Conservation (phyloP, 768 basidiomycete species). For the Podaxis rugospora region DNA sequence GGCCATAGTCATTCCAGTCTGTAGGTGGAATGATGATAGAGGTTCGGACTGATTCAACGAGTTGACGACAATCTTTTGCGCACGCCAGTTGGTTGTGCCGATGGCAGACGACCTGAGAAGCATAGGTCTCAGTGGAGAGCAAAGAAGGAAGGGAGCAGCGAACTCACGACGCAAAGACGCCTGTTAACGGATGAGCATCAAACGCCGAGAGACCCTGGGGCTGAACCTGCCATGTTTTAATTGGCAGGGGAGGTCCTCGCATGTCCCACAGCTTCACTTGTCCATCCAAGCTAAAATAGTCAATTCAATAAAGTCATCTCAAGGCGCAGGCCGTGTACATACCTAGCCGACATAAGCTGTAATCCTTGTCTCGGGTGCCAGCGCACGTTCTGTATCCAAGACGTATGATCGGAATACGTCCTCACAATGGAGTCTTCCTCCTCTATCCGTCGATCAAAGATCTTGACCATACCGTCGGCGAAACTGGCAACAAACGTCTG, state of each 20-base stretch:
- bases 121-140: neutral
- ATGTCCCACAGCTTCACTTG: conserved; percentile 91
- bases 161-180: conserved; percentile 82
- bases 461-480: conserved; percentile 83
- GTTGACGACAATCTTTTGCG: conserved; percentile 52
- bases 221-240: conserved; percentile 61
- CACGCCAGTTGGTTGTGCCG: conserved; percentile 45
- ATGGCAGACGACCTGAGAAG: conserved; percentile 43
- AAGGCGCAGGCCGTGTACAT: neutral
- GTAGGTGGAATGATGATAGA: conserved; percentile 35
- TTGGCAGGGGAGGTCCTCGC: conserved; percentile 55
- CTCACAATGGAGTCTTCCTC: conserved; percentile 81
- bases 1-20: conserved; percentile 42
- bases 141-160: neutral
- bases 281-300: conserved; percentile 67
- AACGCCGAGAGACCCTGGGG: conserved; percentile 76
- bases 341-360: conserved; percentile 88
- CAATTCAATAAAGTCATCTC: neutral
- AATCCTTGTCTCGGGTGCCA: conserved; percentile 68
- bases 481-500: conserved; percentile 87
- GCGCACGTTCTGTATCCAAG: conserved; percentile 89
- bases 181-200: conserved; percentile 79
- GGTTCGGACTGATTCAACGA: conserved; percentile 33
- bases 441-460: conserved; percentile 89
- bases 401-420: conserved; percentile 67